phyloP scores from a whole-genome alignment of 2,329 filamentous ascomycete species.

The Aspergillus ochraceoroseus region DNA sequence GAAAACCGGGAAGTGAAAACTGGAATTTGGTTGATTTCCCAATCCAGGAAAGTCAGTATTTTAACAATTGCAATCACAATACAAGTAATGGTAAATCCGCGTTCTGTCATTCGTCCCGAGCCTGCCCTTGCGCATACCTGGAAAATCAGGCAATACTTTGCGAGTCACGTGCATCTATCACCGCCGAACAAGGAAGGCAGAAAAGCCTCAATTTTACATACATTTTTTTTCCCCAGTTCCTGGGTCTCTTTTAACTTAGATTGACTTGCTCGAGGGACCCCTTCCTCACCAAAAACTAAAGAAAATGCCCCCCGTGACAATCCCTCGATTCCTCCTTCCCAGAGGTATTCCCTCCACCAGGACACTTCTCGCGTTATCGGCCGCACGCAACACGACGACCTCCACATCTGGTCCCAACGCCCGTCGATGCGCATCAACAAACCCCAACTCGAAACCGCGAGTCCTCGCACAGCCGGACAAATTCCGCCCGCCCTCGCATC shows the following conservation, averaged over 20 bases:
- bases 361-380: constrained; percentile 29
- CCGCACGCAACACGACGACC: constrained; percentile 17
- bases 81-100: constrained; percentile 14
- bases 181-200: neutral
- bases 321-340: constrained; percentile 65
- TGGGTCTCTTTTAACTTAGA: too few species aligned
- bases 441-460: constrained; percentile 51
- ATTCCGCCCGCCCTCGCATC: constrained; percentile 90
- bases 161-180: constrained; percentile 1
- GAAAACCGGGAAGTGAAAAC: too few species aligned
- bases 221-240: too few species aligned
- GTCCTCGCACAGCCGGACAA: constrained; percentile 80
- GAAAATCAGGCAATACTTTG: constrained; percentile 7
- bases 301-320: constrained; percentile 34
- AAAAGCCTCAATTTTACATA: constrained; percentile 1
- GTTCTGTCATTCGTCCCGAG: constrained; percentile 18
- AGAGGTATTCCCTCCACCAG: constrained; percentile 43
- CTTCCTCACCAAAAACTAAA: too few species aligned
- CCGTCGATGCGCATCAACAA: constrained; percentile 24
- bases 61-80: too few species aligned
- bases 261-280: too few species aligned
- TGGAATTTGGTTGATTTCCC: too few species aligned
- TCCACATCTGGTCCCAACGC: constrained; percentile 16
- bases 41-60: too few species aligned
- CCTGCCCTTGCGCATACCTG: too few species aligned